phyloP scores from a whole-genome alignment of 1,139 yeast species.

The Scheffersomyces insectosa region DNA sequence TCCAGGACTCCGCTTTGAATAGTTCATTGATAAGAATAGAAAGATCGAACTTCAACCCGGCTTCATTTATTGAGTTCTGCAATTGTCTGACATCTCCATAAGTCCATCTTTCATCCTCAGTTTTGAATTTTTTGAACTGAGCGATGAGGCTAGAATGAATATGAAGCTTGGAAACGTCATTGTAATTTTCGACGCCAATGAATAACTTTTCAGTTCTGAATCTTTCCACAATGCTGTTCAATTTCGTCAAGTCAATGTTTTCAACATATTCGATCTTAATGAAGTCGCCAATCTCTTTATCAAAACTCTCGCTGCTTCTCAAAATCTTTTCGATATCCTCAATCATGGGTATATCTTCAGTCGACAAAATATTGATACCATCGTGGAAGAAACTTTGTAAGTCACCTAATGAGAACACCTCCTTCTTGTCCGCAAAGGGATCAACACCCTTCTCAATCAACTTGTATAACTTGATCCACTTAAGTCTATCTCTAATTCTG shows the following conservation, averaged over 20 bases:
- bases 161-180: conserved; percentile 29
- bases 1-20: conserved; percentile 44
- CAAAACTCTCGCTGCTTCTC: conserved; percentile 28
- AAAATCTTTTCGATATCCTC: conserved; percentile 26
- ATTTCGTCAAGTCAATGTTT: conserved; percentile 21
- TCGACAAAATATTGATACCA: conserved; percentile 41
- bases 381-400: conserved; percentile 36
- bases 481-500: conserved; percentile 46
- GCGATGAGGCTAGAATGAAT: conserved; percentile 22
- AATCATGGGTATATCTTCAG: conserved; percentile 20
- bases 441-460: conserved; percentile 42
- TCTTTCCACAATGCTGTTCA: conserved; percentile 25
- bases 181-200: conserved; percentile 26
- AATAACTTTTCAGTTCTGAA: conserved; percentile 29
- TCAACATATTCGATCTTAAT: conserved; percentile 26
- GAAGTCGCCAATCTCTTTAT: conserved; percentile 27
- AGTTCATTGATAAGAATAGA: conserved; percentile 22
- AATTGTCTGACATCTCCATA: conserved; percentile 28
- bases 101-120: conserved; percentile 8
- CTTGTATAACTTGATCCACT: conserved; percentile 48
- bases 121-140: conserved; percentile 18
- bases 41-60: conserved; percentile 26
- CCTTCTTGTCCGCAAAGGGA: conserved; percentile 39
- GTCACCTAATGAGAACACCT: conserved; percentile 37
- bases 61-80: conserved; percentile 22